Evolutionary conservation across 768 basidiomycete genomes (phyloP), one percentile per base, ranked within the genome.

Genomic region (Roridomyces roridus): DNA sequence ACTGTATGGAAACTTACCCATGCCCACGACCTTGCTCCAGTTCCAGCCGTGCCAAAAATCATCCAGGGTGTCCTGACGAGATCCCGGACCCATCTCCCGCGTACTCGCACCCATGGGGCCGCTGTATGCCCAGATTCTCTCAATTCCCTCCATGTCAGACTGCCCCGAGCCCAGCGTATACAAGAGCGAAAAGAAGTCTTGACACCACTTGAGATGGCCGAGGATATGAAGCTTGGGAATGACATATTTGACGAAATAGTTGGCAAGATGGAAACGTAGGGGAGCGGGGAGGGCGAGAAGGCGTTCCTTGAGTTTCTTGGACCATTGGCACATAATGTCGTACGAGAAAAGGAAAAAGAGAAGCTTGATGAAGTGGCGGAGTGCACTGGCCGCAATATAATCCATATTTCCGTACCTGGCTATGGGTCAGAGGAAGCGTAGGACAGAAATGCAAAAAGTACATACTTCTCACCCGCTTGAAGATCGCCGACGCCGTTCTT

Each of bases 191-290:
- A 43, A 75, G 1, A 34, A 31, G 5, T 65, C 55, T 20, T 71
- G 72, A 40, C 67, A 65, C 2, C 43, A 49, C 3, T 25, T 20
- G 14, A 68, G 54, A 39, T 77, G 75, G n/a, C 65, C 68, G 3
- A 51, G 55, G 26, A 71, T 51, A 52, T 77, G 75, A 3, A 73
- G 64, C 51, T 76, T 76, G 1, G 70, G 73, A 21, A 77, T 64
- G 0, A 51, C 57, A 7, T 35, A 35, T 35, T 10, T 35, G 10
- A n/a, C 44, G 20, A 21, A 26, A n/a, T n/a, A n/a, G n/a, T n/a
- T n/a, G 17, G 10, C 24, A 14, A 21, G 23, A 11, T 23, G 15
- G 41, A 65, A 64, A 5, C 52, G 43, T 18, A 71, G 31, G 3
- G 24, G 21, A 5, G 46, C 37, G 0, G 36, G 34, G 1, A 47